Evolutionary conservation across 768 basidiomycete species (phyloP), one percentile per base, ranked within the genome.

Genomic region (Rhodotorula taiwanensis): DNA sequence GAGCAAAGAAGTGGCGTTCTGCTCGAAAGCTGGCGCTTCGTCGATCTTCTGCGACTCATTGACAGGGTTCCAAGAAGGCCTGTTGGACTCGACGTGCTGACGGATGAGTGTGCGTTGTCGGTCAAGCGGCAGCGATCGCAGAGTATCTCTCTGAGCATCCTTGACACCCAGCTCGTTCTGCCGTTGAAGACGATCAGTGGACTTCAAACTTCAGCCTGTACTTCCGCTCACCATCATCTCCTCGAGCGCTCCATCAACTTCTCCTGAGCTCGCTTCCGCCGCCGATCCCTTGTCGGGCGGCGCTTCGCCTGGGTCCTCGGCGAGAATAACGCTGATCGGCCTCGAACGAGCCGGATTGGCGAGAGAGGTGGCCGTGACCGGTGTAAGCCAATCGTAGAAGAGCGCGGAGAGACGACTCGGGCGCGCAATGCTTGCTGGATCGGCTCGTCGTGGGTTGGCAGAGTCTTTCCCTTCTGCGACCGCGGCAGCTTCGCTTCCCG

Each of bases 121-220:
- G 56, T 84, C 81, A 4, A 74, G 58, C 0, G 87, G 75, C 14
- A 92, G 76, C 7, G 80, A 75, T 58, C 82, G 78, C 84, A 91
- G 86, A 2, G 79, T 80, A 4, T 76, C 77, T 43, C 86, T 81
- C 66, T 83, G 82, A 2, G 82, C 80, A n/a, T 83, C 86, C 73
- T 86, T 88, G 61, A 91, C 70, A 14, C 83, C 86, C 25, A 91
- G 74, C 16, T 84, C 81, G 64, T 87, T 82, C 89, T 91, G 58
- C n/a, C 45, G 45, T n/a, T n/a, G 48, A 55, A 18, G 25, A 5
- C 16, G 27, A 42, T 48, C 5, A 21, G 42, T 5, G 4, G n/a
- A n/a, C n/a, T n/a, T 39, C 18, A 1, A 27, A 39, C 36, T 15
- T 14, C n/a, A n/a, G n/a, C n/a, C n/a, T n/a, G n/a, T n/a, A n/a